phyloP scores from a whole-genome alignment of 257 asterid genomes.

The Fraxinus anomala region DNA sequence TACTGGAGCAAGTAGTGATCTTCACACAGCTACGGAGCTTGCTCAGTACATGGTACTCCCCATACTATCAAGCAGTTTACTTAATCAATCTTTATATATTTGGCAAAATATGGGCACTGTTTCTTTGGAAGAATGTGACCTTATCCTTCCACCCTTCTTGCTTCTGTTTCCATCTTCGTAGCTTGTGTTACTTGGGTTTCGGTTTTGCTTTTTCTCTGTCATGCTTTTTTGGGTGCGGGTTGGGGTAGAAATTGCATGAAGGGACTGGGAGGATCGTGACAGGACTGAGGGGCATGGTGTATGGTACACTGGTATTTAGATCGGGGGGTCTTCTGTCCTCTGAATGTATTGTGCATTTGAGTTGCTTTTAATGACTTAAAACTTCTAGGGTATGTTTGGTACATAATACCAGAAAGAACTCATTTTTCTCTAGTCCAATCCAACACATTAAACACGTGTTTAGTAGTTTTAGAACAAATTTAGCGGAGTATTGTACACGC shows the following conservation, averaged over 20 bases:
- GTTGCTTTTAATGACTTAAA: background rate
- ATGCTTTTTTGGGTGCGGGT: background rate
- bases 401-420: background rate
- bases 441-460: background rate
- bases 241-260: background rate
- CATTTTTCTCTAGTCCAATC: background rate
- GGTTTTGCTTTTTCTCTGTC: background rate
- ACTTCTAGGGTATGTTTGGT: background rate
- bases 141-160: background rate
- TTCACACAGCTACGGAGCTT: conserved; percentile 82
- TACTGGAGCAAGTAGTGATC: conserved; percentile 97
- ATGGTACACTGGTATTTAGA: too few relatives aligned
- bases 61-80: background rate
- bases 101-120: conserved; percentile 1
- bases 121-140: background rate
- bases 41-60: conserved; percentile 84
- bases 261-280: background rate
- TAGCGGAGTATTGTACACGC: background rate
- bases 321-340: background rate
- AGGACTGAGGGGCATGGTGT: too few relatives aligned
- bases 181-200: background rate
- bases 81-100: background rate
- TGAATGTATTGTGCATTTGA: conserved; percentile 4
- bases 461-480: background rate
- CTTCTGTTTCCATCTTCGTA: background rate